phyloP scores from a whole-genome alignment of 768 basidiomycete species.

The Neoboletus magnificus region DNA sequence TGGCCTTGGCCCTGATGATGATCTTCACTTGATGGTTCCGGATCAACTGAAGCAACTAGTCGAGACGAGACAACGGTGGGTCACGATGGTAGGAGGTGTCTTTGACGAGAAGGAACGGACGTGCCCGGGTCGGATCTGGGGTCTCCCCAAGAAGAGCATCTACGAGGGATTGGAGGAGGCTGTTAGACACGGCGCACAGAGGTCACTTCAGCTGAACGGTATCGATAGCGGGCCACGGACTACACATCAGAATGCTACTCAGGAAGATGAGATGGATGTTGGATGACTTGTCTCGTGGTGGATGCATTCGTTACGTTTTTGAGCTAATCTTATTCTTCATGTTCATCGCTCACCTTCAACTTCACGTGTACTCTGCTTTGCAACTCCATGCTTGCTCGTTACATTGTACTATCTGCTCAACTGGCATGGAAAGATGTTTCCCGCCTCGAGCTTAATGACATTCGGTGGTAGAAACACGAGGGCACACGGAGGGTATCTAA shows the following conservation, averaged over 20 bases:
- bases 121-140: slow-evolving; percentile 68
- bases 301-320: slow-evolving; percentile 4
- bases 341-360: slow-evolving; percentile 23
- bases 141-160: slow-evolving; percentile 72
- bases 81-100: slow-evolving; percentile 66
- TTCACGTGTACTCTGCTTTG: slow-evolving; percentile 25
- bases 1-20: slow-evolving; percentile 66
- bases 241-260: slow-evolving; percentile 42
- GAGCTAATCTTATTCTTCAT: slow-evolving; percentile 27
- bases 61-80: slow-evolving; percentile 74
- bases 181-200: slow-evolving; percentile 38
- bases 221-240: slow-evolving; percentile 28
- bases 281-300: slow-evolving; percentile 37
- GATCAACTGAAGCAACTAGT: slow-evolving; percentile 72
- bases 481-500: slow-evolving; percentile 4
- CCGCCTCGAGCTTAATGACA: slow-evolving; percentile 3
- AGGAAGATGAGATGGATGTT: slow-evolving; percentile 65
- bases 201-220: slow-evolving; percentile 19
- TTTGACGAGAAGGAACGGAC: slow-evolving; percentile 73
- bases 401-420: slow-evolving; percentile 17
- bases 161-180: slow-evolving; percentile 75
- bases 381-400: slow-evolving; percentile 22
- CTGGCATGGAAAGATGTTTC: slow-evolving; percentile 7
- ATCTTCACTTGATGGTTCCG: slow-evolving; percentile 57
- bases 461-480: background rate